A percentile compares a stretch with the other conserved stretches of the same genome.
phyloP scores from a whole-genome alignment of 192 early-diverging fungal species.

The Linnemannia elongata region DNA sequence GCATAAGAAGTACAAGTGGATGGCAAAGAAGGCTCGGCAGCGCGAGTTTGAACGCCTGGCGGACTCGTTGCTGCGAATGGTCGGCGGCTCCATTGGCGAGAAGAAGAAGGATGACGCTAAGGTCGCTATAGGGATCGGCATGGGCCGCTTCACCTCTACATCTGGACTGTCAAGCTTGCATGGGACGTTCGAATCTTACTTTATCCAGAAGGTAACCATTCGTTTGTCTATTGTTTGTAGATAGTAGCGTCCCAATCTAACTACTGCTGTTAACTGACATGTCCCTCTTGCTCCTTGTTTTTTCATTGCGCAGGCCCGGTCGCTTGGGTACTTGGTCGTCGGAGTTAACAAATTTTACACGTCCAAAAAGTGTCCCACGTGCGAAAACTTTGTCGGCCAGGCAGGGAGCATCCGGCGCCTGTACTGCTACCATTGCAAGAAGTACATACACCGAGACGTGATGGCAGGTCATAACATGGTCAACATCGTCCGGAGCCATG shows the following conservation, averaged over 20 bases:
- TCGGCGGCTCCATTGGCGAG: slow-evolving; percentile 7
- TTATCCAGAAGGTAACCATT: not conserved
- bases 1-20: too few species aligned
- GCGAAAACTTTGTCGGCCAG: slow-evolving; percentile 18
- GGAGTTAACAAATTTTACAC: not conserved
- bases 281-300: too few species aligned
- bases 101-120: not conserved
- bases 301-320: slow-evolving; percentile 3
- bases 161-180: not conserved
- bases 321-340: slow-evolving; percentile 10
- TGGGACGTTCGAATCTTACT: not conserved
- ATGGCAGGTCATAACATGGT: slow-evolving; percentile 12
- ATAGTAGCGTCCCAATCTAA: too few species aligned
- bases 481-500: slow-evolving; percentile 3
- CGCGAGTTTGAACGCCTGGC: too few species aligned
- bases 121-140: not conserved
- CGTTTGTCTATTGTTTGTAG: not conserved
- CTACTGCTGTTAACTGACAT: too few species aligned
- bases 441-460: not conserved
- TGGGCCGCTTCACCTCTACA: not conserved
- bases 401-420: slow-evolving; percentile 9
- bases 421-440: slow-evolving; percentile 10
- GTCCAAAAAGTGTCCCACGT: slow-evolving; percentile 4
- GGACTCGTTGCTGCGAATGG: too few species aligned
- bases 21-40: too few species aligned